A percentile compares a stretch with the other conserved stretches of the same genome.
These are phyloP conservation scores for Amanita thiersii DNA, from an alignment of 768 basidiomycete genomes.

Conservation along the genomic window DNA sequence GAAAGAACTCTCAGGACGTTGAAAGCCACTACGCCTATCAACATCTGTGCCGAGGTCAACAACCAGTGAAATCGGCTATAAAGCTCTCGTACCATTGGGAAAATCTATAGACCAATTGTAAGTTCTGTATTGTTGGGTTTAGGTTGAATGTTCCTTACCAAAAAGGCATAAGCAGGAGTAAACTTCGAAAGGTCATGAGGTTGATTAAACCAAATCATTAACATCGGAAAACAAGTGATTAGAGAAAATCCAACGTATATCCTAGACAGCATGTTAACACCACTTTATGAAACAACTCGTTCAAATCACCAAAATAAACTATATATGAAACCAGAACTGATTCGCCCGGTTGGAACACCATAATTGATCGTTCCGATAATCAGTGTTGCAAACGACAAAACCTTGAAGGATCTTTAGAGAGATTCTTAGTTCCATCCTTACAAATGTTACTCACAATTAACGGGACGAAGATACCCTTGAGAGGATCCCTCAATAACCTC, in stretches of 20 bases:
- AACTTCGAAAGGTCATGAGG: constrained; percentile 35
- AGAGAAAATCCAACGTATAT: constrained; percentile 30
- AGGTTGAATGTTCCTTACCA: constrained; percentile 20
- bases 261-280: constrained; percentile 17
- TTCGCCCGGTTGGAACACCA: constrained; percentile 27
- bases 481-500: constrained; percentile 34
- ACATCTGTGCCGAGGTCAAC: constrained; percentile 24
- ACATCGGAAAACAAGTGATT: constrained; percentile 35
- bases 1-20: constrained; percentile 31
- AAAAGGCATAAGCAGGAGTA: constrained; percentile 25
- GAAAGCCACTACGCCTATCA: constrained; percentile 38
- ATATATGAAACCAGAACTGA: constrained; percentile 27
- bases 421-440: not conserved
- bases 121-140: not conserved
- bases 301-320: constrained; percentile 33
- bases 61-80: not conserved
- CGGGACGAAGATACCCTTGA: constrained; percentile 36
- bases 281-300: not conserved
- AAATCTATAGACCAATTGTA: constrained; percentile 13
- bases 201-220: constrained; percentile 42
- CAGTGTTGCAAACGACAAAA: constrained; percentile 42
- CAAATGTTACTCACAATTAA: constrained; percentile 14
- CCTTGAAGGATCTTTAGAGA: constrained; percentile 18
- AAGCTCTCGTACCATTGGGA: constrained; percentile 23
- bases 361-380: constrained; percentile 42